These are phyloP conservation scores for Arachis hypogaea DNA, from an alignment of 306 rosid genomes.

Conservation along the genomic window DNA sequence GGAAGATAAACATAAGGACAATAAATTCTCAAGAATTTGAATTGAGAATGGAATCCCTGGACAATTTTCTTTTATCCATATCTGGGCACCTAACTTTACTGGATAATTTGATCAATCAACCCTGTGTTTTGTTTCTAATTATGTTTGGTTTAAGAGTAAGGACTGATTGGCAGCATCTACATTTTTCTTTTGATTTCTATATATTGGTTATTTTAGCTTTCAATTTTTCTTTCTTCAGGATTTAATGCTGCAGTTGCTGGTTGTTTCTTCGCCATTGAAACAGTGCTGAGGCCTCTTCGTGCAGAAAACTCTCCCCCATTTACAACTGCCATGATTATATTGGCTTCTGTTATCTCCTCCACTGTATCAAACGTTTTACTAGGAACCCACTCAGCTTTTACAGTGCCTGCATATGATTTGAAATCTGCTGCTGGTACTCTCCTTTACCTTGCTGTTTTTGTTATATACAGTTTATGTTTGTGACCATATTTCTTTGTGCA, in stretches of 20 bases:
- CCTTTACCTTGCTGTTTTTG: slow-evolving; percentile 26
- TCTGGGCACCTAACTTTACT: slow-evolving; percentile 25
- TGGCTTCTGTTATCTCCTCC: slow-evolving; percentile 98
- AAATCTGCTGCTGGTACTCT: slow-evolving; percentile 97
- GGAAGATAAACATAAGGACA: slow-evolving; percentile 8
- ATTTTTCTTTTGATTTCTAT: slow-evolving; percentile 15
- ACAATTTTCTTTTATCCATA: slow-evolving; percentile 21
- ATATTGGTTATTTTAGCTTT: slow-evolving; percentile 38
- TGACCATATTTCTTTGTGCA: slow-evolving; percentile 12
- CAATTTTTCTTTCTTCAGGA: slow-evolving; percentile 61
- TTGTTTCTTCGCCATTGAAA: slow-evolving; percentile 98
- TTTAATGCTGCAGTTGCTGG: slow-evolving; percentile 99
- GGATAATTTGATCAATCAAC: slow-evolving; percentile 22
- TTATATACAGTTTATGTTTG: not conserved
- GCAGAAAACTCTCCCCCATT: slow-evolving; percentile 99
- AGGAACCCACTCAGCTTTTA: slow-evolving; percentile 89
- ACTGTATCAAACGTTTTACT: slow-evolving; percentile 90
- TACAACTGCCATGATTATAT: slow-evolving; percentile 98
- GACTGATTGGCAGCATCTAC: slow-evolving; percentile 23
- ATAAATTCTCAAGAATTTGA: not conserved
- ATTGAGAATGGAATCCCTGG: slow-evolving; percentile 14
- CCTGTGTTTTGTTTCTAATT: slow-evolving; percentile 27
- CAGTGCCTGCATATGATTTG: slow-evolving; percentile 85
- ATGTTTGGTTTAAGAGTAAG: slow-evolving; percentile 3
- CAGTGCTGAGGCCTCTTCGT: slow-evolving; percentile 89